Percentiles rank a stretch among this genome's conserved stretches.
Evolutionary conservation across 176 grass and related monocot genomes (phyloP).

Genomic region (Alopecurus myosuroides): DNA sequence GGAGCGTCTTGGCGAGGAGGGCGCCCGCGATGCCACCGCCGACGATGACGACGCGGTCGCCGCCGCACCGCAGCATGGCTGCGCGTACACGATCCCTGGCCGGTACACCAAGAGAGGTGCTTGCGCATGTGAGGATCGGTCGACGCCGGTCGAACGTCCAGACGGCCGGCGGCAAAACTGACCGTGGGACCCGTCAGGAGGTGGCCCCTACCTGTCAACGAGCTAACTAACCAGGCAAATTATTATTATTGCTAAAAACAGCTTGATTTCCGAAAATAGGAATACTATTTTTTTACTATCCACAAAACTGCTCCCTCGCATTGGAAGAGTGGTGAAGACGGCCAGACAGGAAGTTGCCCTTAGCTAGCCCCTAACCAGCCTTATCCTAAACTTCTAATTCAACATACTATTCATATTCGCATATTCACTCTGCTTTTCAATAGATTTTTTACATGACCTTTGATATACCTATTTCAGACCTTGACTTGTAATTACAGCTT

Average conservation of each 20-base stretch:
- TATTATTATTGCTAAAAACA: background rate
- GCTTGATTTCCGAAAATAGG: constrained; percentile 26
- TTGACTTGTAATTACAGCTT: no score
- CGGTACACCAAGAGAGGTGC: background rate
- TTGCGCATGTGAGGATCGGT: background rate
- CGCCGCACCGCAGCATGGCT: constrained; percentile 32
- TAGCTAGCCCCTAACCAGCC: no score
- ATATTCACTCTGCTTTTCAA: no score
- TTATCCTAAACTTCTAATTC: no score
- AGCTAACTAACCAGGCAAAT: background rate
- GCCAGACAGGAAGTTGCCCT: no score
- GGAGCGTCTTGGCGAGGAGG: constrained; percentile 64
- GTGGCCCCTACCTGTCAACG: constrained; percentile 11
- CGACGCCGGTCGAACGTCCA: background rate
- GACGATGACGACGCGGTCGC: constrained; percentile 62
- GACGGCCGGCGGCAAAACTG: background rate
- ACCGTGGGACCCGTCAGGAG: background rate
- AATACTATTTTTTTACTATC: background rate
- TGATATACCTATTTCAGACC: no score
- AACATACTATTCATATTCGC: no score
- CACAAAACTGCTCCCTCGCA: background rate
- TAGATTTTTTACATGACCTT: no score
- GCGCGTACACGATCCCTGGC: background rate
- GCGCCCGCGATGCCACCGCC: constrained; percentile 68
- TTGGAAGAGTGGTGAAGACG: background rate